phyloP scores from a whole-genome alignment of 305 asterid species.

The Rubia peregrina region DNA sequence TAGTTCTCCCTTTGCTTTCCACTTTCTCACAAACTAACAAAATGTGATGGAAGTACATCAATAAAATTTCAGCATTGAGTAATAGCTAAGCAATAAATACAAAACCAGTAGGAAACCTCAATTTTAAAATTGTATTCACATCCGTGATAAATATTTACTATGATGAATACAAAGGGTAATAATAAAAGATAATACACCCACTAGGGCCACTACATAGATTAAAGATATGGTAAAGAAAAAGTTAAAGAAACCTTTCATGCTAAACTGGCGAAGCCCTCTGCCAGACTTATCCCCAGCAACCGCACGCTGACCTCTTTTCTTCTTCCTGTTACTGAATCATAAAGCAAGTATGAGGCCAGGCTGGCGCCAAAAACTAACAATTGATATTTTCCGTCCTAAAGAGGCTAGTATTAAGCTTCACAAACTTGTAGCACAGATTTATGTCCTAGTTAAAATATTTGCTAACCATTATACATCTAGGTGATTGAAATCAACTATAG shows the following conservation, averaged over 20 bases:
- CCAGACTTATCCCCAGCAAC: slow-evolving; percentile 84
- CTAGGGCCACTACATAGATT: background rate
- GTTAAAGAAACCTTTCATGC: slow-evolving; percentile 78
- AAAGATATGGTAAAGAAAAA: slow-evolving; percentile 11
- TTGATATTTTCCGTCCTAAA: background rate
- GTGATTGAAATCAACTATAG: background rate
- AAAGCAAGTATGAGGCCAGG: background rate
- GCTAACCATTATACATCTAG: background rate
- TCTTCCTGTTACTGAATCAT: slow-evolving; percentile 56
- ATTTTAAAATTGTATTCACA: background rate
- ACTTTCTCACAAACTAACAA: slow-evolving; percentile 89
- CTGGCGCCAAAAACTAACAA: background rate
- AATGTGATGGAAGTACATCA: slow-evolving; percentile 21
- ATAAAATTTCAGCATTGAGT: slow-evolving; percentile 13
- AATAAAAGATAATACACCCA: slow-evolving; percentile 1
- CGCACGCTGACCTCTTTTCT: slow-evolving; percentile 95
- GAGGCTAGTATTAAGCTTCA: background rate
- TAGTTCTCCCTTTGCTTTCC: slow-evolving; percentile 97
- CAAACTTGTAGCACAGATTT: background rate
- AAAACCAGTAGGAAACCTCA: slow-evolving; percentile 3
- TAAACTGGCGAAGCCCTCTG: slow-evolving; percentile 97
- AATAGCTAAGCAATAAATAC: slow-evolving; percentile 18
- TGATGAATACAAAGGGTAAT: no score
- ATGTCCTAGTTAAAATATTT: background rate
- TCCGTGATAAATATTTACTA: background rate